Conservation (phyloP, 768 basidiomycete genomes). For the Calvatia gigantea region DNA sequence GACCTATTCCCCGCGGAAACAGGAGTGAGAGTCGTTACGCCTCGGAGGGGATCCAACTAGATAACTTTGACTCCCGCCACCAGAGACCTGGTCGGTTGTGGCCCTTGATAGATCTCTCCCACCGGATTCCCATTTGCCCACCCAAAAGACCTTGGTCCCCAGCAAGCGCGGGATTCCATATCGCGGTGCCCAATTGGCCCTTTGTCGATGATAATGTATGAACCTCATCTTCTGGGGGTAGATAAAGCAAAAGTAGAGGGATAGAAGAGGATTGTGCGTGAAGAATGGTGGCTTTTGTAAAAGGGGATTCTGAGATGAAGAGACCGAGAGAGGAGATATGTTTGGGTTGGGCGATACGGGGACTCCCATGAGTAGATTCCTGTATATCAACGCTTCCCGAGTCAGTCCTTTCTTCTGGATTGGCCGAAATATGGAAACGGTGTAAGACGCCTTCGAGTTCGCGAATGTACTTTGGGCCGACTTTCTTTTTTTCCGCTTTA, state of each 20-base stretch:
- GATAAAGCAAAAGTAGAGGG: conserved; percentile 76
- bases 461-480: conserved; percentile 76
- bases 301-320: conserved; percentile 77
- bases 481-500: conserved; percentile 84
- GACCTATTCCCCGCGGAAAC: neutral
- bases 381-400: neutral
- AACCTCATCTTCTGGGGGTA: conserved; percentile 43
- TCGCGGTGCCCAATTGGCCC: conserved; percentile 39
- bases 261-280: conserved; percentile 72
- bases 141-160: conserved; percentile 51
- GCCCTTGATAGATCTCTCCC: conserved; percentile 45
- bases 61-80: conserved; percentile 36
- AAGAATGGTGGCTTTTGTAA: conserved; percentile 66
- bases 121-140: conserved; percentile 61
- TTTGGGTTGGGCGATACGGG: neutral
- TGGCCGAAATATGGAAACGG: conserved; percentile 32
- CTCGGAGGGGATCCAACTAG: conserved; percentile 17
- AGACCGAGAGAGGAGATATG: conserved; percentile 49
- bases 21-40: neutral
- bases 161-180: conserved; percentile 70
- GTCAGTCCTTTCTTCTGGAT: neutral
- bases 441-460: conserved; percentile 89
- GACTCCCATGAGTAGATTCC: neutral
- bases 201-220: neutral
- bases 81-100: conserved; percentile 41